Percentiles rank a stretch among this genome's conserved stretches.
These are phyloP conservation scores for Xylaria multiplex DNA, from an alignment of 2,329 filamentous ascomycete species.

Conservation along the genomic window DNA sequence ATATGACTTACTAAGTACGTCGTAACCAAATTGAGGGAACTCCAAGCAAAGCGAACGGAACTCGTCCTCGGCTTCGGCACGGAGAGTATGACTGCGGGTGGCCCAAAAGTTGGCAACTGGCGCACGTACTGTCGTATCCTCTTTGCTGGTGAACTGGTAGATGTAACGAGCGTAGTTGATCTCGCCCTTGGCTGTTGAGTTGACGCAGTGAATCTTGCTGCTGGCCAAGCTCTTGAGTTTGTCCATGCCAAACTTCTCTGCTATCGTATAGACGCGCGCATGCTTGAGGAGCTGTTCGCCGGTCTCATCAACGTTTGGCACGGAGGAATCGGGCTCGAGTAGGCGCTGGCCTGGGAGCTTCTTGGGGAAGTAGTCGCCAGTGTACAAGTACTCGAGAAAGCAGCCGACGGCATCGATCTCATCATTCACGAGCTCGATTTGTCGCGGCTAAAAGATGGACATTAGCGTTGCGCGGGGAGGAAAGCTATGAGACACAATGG, in stretches of 20 bases:
- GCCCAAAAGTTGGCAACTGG: conserved; percentile 95
- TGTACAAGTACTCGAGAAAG: conserved; percentile 87
- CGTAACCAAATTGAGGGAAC: conserved; percentile 91
- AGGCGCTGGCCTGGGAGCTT: conserved; percentile 70
- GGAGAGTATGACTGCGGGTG: conserved; percentile 78
- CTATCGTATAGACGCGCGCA: conserved; percentile 88
- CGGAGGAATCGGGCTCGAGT: conserved; percentile 74
- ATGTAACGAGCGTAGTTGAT: conserved; percentile 92
- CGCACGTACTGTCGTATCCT: conserved; percentile 78
- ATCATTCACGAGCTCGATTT: conserved; percentile 74
- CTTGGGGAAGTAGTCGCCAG: conserved; percentile 84
- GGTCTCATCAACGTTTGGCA: conserved; percentile 76
- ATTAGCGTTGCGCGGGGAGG: conserved; percentile 12
- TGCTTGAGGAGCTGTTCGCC: conserved; percentile 88
- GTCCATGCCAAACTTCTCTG: conserved; percentile 77
- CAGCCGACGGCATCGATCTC: conserved; percentile 79
- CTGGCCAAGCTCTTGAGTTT: conserved; percentile 80
- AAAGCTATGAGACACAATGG: neutral
- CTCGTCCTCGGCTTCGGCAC: conserved; percentile 85
- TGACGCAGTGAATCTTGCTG: conserved; percentile 91
- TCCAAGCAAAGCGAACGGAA: conserved; percentile 88
- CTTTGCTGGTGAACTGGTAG: conserved; percentile 76
- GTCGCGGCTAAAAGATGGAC: conserved; percentile 60
- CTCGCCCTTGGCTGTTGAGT: conserved; percentile 87
- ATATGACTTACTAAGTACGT: conserved; percentile 77